A percentile compares a stretch with the other conserved stretches of the same genome.
Conservation (phyloP, 345 rosid genomes). For the Brassica napus region DNA sequence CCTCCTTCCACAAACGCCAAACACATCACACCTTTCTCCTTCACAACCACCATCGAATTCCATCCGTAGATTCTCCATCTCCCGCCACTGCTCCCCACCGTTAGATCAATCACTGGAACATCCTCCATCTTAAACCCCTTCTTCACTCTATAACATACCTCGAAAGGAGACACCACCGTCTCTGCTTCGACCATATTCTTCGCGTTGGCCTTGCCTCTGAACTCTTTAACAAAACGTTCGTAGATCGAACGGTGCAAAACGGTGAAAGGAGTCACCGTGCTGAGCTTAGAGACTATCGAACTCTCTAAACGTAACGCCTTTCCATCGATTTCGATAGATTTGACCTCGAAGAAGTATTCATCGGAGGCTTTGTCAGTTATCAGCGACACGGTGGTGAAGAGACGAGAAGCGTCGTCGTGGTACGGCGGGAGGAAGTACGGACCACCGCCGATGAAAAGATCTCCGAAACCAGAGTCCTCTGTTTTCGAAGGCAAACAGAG, state of each 20-base stretch:
- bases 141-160: background rate
- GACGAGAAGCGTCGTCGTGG: background rate
- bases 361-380: background rate
- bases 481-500: background rate
- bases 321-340: background rate
- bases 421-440: conserved; percentile 1
- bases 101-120: background rate
- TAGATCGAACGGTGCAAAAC: background rate
- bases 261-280: background rate
- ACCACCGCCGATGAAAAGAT: conserved; percentile 1
- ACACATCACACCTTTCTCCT: background rate
- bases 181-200: background rate
- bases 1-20: conserved; percentile 1
- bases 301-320: background rate
- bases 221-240: background rate
- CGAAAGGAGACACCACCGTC: background rate
- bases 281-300: conserved; percentile 15
- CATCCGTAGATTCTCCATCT: conserved; percentile 5
- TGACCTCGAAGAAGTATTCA: background rate
- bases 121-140: background rate
- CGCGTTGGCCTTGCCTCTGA: background rate
- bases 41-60: conserved; percentile 8
- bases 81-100: background rate
- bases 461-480: background rate
- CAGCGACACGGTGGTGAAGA: background rate